Evolutionary conservation across 768 basidiomycete species (phyloP), one percentile per base, ranked within the genome.

Genomic region (Xanthoconium stramineum): DNA sequence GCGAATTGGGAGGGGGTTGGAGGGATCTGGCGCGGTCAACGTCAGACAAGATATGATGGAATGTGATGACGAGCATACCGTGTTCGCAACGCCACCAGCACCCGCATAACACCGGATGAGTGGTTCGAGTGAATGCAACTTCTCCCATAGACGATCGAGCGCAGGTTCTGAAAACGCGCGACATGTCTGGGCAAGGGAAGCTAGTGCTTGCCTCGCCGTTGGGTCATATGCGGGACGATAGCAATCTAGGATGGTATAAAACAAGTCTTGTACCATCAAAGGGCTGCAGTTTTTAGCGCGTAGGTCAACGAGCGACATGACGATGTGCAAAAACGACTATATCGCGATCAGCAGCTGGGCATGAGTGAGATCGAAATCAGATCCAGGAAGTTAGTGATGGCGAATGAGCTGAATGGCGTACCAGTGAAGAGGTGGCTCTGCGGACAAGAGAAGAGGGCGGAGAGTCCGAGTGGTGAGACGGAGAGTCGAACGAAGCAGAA

Each of bases 71-170:
- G 12, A 17, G 37, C 24, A 24, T 30, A 45, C 55, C 47, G 1
- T 2, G 12, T 46, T 19, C 11, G 42, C 17, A 11, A 35, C 12
- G 11, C 46, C 30, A 11, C 3, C 15, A 10, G 6, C 20, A 9
- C 11, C 38, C 1, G 42, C 38, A n/a, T 57, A 64, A 19, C 62
- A 62, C 3, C 50, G 47, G 6, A 65, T 30, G 8, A 65, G 36
- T 9, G 60, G 64, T 29, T 42, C 3, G 24, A 65, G 63, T 7
- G 60, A 59, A 33, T 1, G 1, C 24, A 58, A 17, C 14, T 13
- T 42, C 40, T 24, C 47, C 63, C 60, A 64, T 6, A 62, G 36
- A 45, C 49, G 38, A 47, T 56, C 19, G 30, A 65, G 52, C 2
- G 62, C 50, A 33, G 54, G 56, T 19, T 57, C 44, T 5, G 44